Percentiles rank a stretch among this genome's conserved stretches.
These are phyloP conservation scores for Exophiala calicioides DNA, from an alignment of 2,329 filamentous ascomycete genomes.

Conservation along the genomic window DNA sequence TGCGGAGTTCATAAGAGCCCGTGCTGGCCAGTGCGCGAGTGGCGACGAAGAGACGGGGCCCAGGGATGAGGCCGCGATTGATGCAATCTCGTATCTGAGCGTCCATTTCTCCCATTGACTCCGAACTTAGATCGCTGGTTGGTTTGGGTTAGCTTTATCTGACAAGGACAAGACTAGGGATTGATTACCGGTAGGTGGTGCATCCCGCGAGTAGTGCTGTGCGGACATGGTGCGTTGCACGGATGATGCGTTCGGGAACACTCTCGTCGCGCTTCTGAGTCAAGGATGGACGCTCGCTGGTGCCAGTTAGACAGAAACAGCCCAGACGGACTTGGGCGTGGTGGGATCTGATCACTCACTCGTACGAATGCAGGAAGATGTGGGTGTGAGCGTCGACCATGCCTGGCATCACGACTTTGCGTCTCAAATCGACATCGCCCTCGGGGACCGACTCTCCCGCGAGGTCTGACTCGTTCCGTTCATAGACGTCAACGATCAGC, in stretches of 20 bases:
- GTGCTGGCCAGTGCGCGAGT: constrained; percentile 53
- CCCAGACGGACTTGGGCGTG: background rate
- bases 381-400: constrained; percentile 60
- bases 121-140: constrained; percentile 52
- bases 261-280: constrained; percentile 61
- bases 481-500: constrained; percentile 41
- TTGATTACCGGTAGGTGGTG: constrained; percentile 53
- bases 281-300: constrained; percentile 41
- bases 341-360: constrained; percentile 2
- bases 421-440: constrained; percentile 57
- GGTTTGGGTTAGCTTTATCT: background rate
- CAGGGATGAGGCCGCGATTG: constrained; percentile 56
- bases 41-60: constrained; percentile 58
- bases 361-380: constrained; percentile 56
- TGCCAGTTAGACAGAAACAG: background rate
- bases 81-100: constrained; percentile 55
- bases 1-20: constrained; percentile 52
- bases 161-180: background rate
- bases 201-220: constrained; percentile 58
- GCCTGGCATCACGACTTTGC: constrained; percentile 54
- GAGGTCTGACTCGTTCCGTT: background rate
- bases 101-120: constrained; percentile 54
- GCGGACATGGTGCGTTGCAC: constrained; percentile 56
- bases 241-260: constrained; percentile 57
- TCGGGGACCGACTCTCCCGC: constrained; percentile 23